Evolutionary conservation across 2,329 filamentous ascomycete species (phyloP).

Genomic region (Ciborinia camelliae): DNA sequence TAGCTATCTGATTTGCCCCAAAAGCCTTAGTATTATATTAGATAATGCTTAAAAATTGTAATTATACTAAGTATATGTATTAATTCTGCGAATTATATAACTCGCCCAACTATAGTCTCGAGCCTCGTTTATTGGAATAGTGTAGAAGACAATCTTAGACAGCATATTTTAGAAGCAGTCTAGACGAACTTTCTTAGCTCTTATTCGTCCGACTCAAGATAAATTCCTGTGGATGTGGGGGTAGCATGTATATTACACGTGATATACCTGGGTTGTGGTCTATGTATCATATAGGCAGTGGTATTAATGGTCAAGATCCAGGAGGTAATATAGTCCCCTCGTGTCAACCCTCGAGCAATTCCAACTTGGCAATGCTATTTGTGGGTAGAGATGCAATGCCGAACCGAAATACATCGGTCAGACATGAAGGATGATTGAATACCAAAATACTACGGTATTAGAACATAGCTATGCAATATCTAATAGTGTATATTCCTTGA

Average conservation of each 20-base stretch:
- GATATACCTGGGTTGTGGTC: no score
- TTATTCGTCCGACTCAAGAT: not conserved
- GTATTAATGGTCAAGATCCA: not conserved
- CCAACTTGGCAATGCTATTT: not conserved
- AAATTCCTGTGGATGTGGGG: not conserved
- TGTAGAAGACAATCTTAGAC: not conserved
- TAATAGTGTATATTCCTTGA: not conserved
- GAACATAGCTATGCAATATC: constrained; percentile 4
- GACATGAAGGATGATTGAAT: not conserved
- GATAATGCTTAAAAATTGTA: no score
- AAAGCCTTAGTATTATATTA: no score
- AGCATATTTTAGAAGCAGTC: not conserved
- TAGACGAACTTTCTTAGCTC: not conserved
- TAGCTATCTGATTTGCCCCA: no score
- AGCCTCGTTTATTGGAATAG: not conserved
- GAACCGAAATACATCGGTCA: not conserved
- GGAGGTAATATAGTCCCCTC: not conserved
- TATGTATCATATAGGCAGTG: no score
- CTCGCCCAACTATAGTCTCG: no score
- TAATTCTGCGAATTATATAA: no score
- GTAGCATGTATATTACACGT: not conserved
- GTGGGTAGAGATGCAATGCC: not conserved
- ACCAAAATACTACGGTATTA: not conserved
- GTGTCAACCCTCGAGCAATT: not conserved
- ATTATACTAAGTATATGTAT: no score